phyloP scores from a whole-genome alignment of 345 rosid genomes.

The Arabis alpina region DNA sequence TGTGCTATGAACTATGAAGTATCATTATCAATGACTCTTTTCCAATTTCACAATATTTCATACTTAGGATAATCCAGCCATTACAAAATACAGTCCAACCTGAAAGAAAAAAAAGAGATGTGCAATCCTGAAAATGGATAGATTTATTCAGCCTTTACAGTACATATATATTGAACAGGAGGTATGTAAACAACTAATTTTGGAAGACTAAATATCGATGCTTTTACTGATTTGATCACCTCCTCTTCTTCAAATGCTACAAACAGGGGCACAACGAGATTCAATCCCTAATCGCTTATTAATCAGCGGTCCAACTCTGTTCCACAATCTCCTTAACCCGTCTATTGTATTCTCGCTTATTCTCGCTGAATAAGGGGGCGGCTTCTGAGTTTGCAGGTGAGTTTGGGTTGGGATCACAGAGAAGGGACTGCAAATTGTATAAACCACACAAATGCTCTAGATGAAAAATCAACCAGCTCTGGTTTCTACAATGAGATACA shows the following conservation, averaged over 20 bases:
- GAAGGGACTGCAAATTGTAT: constrained; percentile 53
- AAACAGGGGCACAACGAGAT: not conserved
- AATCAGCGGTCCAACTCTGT: constrained; percentile 81
- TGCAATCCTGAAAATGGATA: not conserved
- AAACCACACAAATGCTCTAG: not conserved
- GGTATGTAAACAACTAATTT: not conserved
- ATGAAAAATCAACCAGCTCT: not conserved
- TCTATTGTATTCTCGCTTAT: constrained; percentile 70
- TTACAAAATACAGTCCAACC: not conserved
- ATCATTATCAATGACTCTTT: too few relatives aligned
- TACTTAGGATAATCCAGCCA: too few relatives aligned
- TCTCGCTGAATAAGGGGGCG: constrained; percentile 75
- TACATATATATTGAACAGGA: constrained; percentile 6
- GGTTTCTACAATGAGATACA: not conserved
- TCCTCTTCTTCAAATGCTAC: constrained; percentile 5
- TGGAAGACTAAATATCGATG: not conserved
- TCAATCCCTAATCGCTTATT: not conserved
- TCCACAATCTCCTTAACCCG: constrained; percentile 69
- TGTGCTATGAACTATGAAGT: too few relatives aligned
- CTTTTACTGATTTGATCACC: not conserved
- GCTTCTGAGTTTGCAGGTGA: constrained; percentile 87
- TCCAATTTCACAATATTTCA: too few relatives aligned
- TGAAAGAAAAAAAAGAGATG: not conserved
- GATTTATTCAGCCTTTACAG: not conserved
- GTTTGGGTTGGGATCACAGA: constrained; percentile 82